Conservation (phyloP, 176 grass and related monocot species). For the Triticum urartu region DNA sequence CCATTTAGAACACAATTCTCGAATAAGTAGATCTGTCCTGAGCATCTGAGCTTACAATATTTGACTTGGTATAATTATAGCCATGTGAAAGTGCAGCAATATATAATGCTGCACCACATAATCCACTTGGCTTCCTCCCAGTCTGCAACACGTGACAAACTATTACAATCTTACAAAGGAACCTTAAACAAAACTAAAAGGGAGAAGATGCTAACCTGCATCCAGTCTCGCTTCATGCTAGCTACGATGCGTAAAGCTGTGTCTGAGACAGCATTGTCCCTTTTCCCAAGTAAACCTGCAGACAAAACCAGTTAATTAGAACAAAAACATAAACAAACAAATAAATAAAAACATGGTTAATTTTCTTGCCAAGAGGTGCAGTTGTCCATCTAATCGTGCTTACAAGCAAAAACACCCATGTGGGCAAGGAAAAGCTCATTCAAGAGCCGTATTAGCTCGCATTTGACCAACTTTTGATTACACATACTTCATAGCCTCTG, state of each 20-base stretch:
- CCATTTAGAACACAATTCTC: slow-evolving; percentile 21
- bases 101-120: slow-evolving; percentile 97
- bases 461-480: background rate
- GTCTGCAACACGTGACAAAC: slow-evolving; percentile 56
- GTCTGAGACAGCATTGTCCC: slow-evolving; percentile 62
- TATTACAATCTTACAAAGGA: slow-evolving; percentile 17
- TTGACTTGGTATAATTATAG: slow-evolving; percentile 66
- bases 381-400: background rate
- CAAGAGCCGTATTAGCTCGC: background rate
- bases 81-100: slow-evolving; percentile 82
- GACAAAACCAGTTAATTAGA: slow-evolving; percentile 16
- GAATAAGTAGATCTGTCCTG: slow-evolving; percentile 17
- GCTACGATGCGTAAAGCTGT: slow-evolving; percentile 82
- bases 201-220: slow-evolving; percentile 57
- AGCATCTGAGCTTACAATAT: slow-evolving; percentile 63
- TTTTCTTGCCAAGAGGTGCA: background rate
- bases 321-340: background rate
- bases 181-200: slow-evolving; percentile 15
- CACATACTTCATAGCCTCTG: background rate
- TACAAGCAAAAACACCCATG: background rate
- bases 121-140: slow-evolving; percentile 88
- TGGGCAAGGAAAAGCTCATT: background rate
- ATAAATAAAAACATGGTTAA: background rate
- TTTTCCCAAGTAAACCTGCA: slow-evolving; percentile 71
- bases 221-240: slow-evolving; percentile 94